Evolutionary conservation across 2,329 filamentous ascomycete species (phyloP).

Genomic region (Neobulgaria alba): DNA sequence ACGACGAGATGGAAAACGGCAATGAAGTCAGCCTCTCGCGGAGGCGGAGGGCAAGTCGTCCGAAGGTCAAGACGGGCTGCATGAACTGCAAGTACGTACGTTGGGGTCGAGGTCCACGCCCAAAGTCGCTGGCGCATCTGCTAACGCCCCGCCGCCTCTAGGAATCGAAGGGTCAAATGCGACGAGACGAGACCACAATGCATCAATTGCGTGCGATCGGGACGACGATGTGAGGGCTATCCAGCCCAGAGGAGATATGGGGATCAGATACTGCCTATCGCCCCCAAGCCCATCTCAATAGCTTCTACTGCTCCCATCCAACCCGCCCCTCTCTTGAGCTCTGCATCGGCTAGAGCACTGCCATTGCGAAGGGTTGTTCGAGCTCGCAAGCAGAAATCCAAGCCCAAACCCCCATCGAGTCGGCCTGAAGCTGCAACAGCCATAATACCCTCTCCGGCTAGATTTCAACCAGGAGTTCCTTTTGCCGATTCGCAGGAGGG

Average conservation of each 20-base stretch:
- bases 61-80: slow-evolving; percentile 58
- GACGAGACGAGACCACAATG: slow-evolving; percentile 55
- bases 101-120: not conserved
- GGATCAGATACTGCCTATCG: slow-evolving; percentile 18
- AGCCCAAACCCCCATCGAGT: too few relatives aligned
- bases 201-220: slow-evolving; percentile 50
- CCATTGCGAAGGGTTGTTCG: not conserved
- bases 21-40: slow-evolving; percentile 6
- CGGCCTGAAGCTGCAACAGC: too few relatives aligned
- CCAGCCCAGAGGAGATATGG: slow-evolving; percentile 27
- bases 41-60: slow-evolving; percentile 23
- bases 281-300: slow-evolving; percentile 13
- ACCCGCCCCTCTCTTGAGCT: too few relatives aligned
- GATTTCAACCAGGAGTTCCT: slow-evolving; percentile 25
- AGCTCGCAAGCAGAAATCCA: too few relatives aligned
- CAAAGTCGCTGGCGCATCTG: slow-evolving; percentile 13
- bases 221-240: slow-evolving; percentile 52
- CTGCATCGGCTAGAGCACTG: too few relatives aligned
- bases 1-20: too few relatives aligned
- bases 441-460: slow-evolving; percentile 10
- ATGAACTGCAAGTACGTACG: slow-evolving; percentile 56
- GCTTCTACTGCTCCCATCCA: too few relatives aligned
- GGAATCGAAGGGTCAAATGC: slow-evolving; percentile 56
- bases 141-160: slow-evolving; percentile 26
- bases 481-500: slow-evolving; percentile 43